Base-by-base conservation (phyloP, 768 basidiomycete species). In the Artomyces pyxidatus region DNA sequence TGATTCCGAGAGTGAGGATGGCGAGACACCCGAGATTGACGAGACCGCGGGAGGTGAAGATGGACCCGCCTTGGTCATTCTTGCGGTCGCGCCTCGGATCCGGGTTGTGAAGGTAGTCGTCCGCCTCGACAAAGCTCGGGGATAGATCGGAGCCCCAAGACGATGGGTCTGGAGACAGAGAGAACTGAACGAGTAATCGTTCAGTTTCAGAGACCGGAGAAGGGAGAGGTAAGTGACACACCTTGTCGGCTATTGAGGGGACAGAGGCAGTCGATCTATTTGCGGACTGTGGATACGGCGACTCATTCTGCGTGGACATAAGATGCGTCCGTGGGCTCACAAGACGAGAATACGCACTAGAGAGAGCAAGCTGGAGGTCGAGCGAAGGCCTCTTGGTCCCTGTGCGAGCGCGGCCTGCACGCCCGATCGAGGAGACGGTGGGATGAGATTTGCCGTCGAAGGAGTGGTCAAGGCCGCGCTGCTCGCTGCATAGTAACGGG, bases 391-490 rank as follows among this genome's bases (percentile, higher is more conserved):
- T 1, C 53, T 56, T 7, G 73, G 71, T 2, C 64, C 66, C 45
- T 65, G 59, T n/a, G 66, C 60, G 59, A 76, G 71, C 60, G 68
- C 68, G 59, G 75, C 65, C 58, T 73, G 72, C 50, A 73, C 65
- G 62, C 57, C 49, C 23, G 49, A 43, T 50, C 58, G 59, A 29
- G 57, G 59, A 8, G 71, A 56, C 6, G 68, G 62, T 1, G 68
- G 66, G 35, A 81, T 65, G 46, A 82, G 75, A 59, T 70, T 77
- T 27, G 75, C 64, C 6, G 76, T 74, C 4, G 81, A 82, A 5
- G 72, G 70, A 10, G 77, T 69, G 52, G 68, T 67, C 63, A 53
- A 64, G 62, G 57, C 69, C 68, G 58, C 73, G 32, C 4, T 6
- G 3, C 3, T 35, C 71, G 50, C 66, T 70, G 45, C 68, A 67